Evolutionary conservation across 805 yeast genomes (phyloP), one percentile per base, ranked within the genome.

Genomic region (Barnettozyma siamensis): DNA sequence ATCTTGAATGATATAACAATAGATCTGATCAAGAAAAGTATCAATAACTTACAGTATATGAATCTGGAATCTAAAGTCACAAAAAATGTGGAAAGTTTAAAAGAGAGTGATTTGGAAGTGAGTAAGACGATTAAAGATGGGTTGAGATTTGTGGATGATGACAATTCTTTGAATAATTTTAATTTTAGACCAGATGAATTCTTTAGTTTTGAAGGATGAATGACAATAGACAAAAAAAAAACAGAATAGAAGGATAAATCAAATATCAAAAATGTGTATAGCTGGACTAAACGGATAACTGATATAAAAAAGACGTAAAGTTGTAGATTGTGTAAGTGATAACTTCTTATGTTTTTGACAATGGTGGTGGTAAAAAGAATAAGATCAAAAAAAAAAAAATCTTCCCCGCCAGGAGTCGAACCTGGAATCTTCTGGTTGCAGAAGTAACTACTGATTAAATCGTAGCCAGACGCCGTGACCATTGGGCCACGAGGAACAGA

Each of bases 381-480:
- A 23, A 23, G 10, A 23, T 7, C 7, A 11, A 11, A 13, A 26
- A 60, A 42, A 49, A 55, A 47, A 47, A 46, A 46, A 53, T 53
- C 60, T 56, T 56, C 60, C 59, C 60, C 60, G 60, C 60, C 60
- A 56, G 60, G 60, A 55, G 57, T 56, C 60, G 60, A 56, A 56
- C 60, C 60, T 56, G 60, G 60, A 56, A 55, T 56, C 60, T 56
- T 56, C 60, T 56, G 60, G 60, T 56, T 52, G 41, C 64, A 49
- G 73, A 70, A 45, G 60, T 57, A 48, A 59, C 71, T 62, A 66
- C 68, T 50, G 46, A 15, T 20, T 49, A 57, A 60, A 66, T 70
- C 80, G 80, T 75, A 75, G 80, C 79, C 80, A 73, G 78, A 75
- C 80, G 80, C 80, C 80, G 75, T 75, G 78, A 75, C 80, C 80